Conservation (phyloP, 192 early-diverging fungal genomes). For the Obelidium mucronatum region DNA sequence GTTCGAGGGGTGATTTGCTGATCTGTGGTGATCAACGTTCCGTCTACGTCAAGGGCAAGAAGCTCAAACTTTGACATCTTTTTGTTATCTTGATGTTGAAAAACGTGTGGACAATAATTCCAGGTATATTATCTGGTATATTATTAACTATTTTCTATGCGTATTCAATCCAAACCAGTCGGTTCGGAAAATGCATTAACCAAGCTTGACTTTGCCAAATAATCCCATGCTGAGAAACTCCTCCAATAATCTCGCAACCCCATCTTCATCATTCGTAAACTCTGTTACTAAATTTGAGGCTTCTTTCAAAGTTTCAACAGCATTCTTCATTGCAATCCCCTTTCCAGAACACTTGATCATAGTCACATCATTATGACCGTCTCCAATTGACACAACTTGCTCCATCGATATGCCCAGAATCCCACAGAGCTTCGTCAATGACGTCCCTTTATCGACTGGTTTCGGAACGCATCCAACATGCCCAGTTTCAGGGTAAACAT, state of each 20-base stretch:
- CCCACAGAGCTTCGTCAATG: neutral
- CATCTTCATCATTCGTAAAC: slow-evolving; percentile 26
- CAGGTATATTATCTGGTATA: neutral
- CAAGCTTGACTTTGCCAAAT: neutral
- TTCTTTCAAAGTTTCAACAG: neutral
- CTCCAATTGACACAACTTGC: neutral
- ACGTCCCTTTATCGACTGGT: neutral
- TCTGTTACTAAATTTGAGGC: neutral
- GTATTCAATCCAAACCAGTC: no score
- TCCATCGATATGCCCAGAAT: neutral
- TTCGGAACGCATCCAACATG: neutral
- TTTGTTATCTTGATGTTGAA: neutral
- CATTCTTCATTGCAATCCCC: slow-evolving; percentile 18
- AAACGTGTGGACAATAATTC: neutral
- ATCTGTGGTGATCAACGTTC: slow-evolving; percentile 47
- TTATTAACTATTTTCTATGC: neutral
- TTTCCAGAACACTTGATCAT: neutral
- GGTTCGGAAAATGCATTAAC: no score
- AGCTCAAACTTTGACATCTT: neutral
- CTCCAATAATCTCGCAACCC: slow-evolving; percentile 5
- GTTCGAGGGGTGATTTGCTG: slow-evolving; percentile 43
- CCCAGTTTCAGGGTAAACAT: neutral
- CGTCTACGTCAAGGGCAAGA: slow-evolving; percentile 45
- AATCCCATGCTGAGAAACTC: neutral
- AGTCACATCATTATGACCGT: neutral